Conservation (phyloP, 192 early-diverging fungal genomes). For the Coemansia sp. region DNA sequence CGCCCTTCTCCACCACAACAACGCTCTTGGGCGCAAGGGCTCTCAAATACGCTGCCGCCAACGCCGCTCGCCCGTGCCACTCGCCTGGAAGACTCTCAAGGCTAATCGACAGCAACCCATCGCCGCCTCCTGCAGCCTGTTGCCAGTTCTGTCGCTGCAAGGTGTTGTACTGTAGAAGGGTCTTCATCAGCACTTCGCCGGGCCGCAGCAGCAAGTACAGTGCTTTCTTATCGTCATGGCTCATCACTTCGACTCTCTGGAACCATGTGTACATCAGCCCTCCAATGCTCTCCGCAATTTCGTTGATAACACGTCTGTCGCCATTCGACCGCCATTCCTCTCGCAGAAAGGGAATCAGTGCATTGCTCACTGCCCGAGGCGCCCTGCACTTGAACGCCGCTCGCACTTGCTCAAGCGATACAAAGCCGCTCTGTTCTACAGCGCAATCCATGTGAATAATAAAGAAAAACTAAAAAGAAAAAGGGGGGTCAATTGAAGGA, state of each 20-base stretch:
- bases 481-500: neutral
- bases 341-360: slow-evolving; percentile 32
- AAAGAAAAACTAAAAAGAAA: neutral
- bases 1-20: neutral
- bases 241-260: slow-evolving; percentile 36
- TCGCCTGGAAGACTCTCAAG: slow-evolving; percentile 25
- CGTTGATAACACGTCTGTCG: slow-evolving; percentile 29
- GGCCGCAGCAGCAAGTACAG: slow-evolving; percentile 42
- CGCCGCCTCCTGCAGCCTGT: neutral
- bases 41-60: neutral
- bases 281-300: slow-evolving; percentile 23
- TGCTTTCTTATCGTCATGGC: slow-evolving; percentile 22
- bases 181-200: slow-evolving; percentile 30
- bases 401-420: slow-evolving; percentile 41
- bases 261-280: slow-evolving; percentile 41
- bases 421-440: neutral
- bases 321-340: slow-evolving; percentile 33
- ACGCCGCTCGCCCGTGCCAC: neutral
- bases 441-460: slow-evolving; percentile 1
- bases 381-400: slow-evolving; percentile 30
- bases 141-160: slow-evolving; percentile 26
- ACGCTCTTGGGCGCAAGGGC: neutral
- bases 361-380: slow-evolving; percentile 24
- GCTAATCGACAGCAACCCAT: slow-evolving; percentile 3
- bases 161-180: slow-evolving; percentile 43